Evolutionary conservation across 345 rosid species (phyloP).

Genomic region (Draba incana): DNA sequence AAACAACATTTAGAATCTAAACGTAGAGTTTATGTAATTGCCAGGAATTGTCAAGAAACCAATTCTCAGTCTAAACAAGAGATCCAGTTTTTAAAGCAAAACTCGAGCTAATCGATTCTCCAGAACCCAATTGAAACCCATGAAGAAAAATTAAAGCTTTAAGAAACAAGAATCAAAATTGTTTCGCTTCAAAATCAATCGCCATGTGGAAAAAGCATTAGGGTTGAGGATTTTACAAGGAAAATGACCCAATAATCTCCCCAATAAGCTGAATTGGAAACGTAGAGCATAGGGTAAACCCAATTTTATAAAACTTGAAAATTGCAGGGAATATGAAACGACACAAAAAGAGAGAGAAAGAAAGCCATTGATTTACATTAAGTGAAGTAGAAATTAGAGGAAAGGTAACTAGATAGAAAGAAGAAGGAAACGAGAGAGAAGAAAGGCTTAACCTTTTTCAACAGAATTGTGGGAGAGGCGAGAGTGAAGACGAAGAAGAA

Average conservation of each 20-base stretch:
- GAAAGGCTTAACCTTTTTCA: slow-evolving; percentile 27
- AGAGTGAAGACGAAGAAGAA: slow-evolving; percentile 3
- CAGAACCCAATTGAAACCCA: not conserved
- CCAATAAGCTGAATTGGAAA: slow-evolving; percentile 3
- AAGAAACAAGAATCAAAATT: slow-evolving; percentile 24
- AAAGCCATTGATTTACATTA: not conserved
- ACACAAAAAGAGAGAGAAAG: slow-evolving; percentile 15
- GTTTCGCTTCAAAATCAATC: slow-evolving; percentile 1
- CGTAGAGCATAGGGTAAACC: not conserved
- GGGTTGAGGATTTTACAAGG: slow-evolving; percentile 7
- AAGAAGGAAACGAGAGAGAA: slow-evolving; percentile 4
- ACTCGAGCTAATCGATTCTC: slow-evolving; percentile 1
- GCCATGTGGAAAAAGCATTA: not conserved
- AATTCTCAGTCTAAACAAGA: not conserved
- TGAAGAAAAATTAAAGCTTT: not conserved
- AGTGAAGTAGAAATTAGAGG: not conserved
- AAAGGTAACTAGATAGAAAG: not conserved
- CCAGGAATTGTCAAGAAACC: not conserved
- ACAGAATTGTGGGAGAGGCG: slow-evolving; percentile 17
- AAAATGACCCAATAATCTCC: slow-evolving; percentile 10
- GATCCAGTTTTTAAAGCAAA: no score
- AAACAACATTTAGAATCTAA: slow-evolving; percentile 6
- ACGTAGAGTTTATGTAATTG: not conserved
- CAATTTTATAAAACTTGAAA: not conserved
- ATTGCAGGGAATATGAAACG: slow-evolving; percentile 30